Conservation (phyloP, 1,284 basidiomycete species). For the Pseudozyma thailandica region DNA sequence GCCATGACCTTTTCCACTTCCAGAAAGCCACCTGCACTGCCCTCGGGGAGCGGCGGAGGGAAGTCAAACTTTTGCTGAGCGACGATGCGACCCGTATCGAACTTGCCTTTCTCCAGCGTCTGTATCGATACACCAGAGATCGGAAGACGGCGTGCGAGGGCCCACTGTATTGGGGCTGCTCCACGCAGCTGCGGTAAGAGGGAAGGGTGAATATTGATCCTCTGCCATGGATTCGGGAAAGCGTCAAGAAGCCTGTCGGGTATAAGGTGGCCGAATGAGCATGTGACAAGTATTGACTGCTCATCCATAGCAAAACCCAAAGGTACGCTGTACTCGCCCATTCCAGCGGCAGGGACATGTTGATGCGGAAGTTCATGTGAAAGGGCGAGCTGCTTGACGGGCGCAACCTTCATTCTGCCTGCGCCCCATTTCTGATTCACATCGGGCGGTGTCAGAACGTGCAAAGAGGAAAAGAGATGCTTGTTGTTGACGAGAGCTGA, state of each 20-base stretch:
- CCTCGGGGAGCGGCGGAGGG: slow-evolving; percentile 52
- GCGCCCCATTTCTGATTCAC: slow-evolving; percentile 55
- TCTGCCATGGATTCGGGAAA: slow-evolving; percentile 74
- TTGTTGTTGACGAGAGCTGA: slow-evolving; percentile 17
- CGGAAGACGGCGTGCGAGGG: slow-evolving; percentile 70
- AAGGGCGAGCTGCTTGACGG: slow-evolving; percentile 55
- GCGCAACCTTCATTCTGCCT: slow-evolving; percentile 53
- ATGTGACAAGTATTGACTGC: slow-evolving; percentile 77
- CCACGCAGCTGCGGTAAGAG: slow-evolving; percentile 88
- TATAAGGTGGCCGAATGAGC: slow-evolving; percentile 91
- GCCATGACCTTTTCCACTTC: slow-evolving; percentile 76
- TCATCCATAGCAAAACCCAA: slow-evolving; percentile 12
- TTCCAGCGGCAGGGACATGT: slow-evolving; percentile 35
- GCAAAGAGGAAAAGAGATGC: slow-evolving; percentile 60
- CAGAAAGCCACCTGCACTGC: slow-evolving; percentile 71
- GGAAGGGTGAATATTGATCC: slow-evolving; percentile 93
- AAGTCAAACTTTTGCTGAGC: slow-evolving; percentile 68
- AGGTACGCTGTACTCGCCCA: slow-evolving; percentile 29
- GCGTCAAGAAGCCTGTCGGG: slow-evolving; percentile 75
- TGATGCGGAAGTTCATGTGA: slow-evolving; percentile 25
- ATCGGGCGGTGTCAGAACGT: slow-evolving; percentile 75
- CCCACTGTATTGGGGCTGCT: slow-evolving; percentile 89
- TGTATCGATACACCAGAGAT: slow-evolving; percentile 58
- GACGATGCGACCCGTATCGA: slow-evolving; percentile 53
- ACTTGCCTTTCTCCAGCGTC: slow-evolving; percentile 44